These are phyloP conservation scores for Meira miltonrushii DNA, from an alignment of 1,284 basidiomycete genomes.

Conservation along the genomic window DNA sequence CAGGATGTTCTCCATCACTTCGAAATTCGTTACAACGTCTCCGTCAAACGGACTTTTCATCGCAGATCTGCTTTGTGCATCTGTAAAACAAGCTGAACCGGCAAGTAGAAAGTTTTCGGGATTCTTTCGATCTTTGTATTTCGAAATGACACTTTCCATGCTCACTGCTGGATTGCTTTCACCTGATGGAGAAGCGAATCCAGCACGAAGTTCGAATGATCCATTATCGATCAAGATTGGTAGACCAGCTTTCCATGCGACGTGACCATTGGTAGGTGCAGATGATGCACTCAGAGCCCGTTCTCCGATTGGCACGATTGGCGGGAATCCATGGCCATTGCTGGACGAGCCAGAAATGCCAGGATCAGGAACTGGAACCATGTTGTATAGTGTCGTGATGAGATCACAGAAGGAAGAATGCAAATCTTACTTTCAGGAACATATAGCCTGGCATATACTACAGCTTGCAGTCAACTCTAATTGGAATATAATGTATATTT, in stretches of 20 bases:
- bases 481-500: too few relatives aligned
- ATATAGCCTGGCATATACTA: too few relatives aligned
- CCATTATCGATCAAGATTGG: slow-evolving; percentile 47
- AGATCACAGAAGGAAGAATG: too few relatives aligned
- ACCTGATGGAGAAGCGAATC: slow-evolving; percentile 62
- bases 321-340: too few relatives aligned
- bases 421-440: too few relatives aligned
- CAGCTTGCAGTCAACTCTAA: too few relatives aligned
- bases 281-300: neutral
- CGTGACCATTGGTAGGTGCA: neutral
- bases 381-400: too few relatives aligned
- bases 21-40: slow-evolving; percentile 47
- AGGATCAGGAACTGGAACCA: too few relatives aligned
- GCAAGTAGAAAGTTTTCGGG: slow-evolving; percentile 37
- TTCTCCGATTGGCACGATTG: neutral
- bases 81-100: slow-evolving; percentile 45
- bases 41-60: slow-evolving; percentile 44
- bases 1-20: slow-evolving; percentile 69
- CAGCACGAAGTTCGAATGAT: slow-evolving; percentile 77
- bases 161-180: slow-evolving; percentile 21
- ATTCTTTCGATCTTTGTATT: slow-evolving; percentile 44
- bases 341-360: too few relatives aligned
- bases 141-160: slow-evolving; percentile 46
- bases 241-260: neutral
- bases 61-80: slow-evolving; percentile 33